Conservation (phyloP, 768 basidiomycete species). For the Hortiboletus flavorubellus region DNA sequence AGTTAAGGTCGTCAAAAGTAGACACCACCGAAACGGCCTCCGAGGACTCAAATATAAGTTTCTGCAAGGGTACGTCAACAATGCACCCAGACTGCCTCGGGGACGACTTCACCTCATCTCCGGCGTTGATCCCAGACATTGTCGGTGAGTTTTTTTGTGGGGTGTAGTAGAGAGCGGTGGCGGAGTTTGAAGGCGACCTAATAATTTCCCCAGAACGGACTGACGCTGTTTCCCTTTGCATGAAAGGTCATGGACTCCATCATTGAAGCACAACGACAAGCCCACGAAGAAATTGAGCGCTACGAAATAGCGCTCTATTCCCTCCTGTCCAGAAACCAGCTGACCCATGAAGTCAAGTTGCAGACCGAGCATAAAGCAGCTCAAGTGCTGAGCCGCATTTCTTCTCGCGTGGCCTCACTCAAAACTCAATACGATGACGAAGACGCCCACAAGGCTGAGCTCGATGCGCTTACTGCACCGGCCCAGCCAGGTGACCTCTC, state of each 20-base stretch:
- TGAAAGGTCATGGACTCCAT: slow-evolving; percentile 77
- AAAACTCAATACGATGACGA: slow-evolving; percentile 76
- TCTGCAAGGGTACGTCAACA: slow-evolving; percentile 39
- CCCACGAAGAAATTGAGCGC: slow-evolving; percentile 93
- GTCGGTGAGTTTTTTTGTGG: slow-evolving; percentile 36
- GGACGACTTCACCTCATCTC: slow-evolving; percentile 67
- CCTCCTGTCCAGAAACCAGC: slow-evolving; percentile 65
- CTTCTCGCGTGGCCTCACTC: slow-evolving; percentile 61
- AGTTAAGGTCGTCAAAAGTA: slow-evolving; percentile 83
- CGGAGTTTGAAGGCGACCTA: slow-evolving; percentile 55
- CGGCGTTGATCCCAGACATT: slow-evolving; percentile 81
- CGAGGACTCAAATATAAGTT: slow-evolving; percentile 94
- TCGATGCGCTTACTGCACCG: slow-evolving; percentile 57
- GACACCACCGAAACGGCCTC: slow-evolving; percentile 88
- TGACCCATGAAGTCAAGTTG: slow-evolving; percentile 59
- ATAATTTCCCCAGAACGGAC: background rate
- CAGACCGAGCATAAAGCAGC: slow-evolving; percentile 87
- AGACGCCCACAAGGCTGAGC: slow-evolving; percentile 65
- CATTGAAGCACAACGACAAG: slow-evolving; percentile 91
- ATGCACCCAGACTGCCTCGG: slow-evolving; percentile 4
- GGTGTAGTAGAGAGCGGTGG: slow-evolving; percentile 31
- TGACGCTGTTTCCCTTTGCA: background rate
- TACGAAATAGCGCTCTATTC: slow-evolving; percentile 85
- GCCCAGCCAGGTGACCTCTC: slow-evolving; percentile 69
- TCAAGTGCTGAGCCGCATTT: slow-evolving; percentile 84